These are phyloP conservation scores for Gyrodon lividus DNA, from an alignment of 768 basidiomycete species.

Conservation along the genomic window DNA sequence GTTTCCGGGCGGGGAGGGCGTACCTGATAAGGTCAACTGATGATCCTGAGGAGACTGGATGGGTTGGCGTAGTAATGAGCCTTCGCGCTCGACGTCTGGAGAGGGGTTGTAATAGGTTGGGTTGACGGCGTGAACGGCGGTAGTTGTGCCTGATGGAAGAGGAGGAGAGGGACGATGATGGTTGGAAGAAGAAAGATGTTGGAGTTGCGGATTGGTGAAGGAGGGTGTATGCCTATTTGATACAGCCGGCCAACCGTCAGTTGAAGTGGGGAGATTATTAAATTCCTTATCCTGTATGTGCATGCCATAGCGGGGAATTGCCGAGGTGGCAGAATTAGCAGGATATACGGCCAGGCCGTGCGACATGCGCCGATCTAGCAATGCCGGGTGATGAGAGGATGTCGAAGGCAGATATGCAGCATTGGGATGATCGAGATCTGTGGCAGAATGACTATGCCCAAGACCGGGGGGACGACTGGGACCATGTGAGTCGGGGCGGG, in stretches of 20 bases:
- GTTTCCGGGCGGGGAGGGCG: slow-evolving; percentile 26
- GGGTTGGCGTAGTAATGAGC: slow-evolving; percentile 12
- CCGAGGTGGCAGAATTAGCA: slow-evolving; percentile 24
- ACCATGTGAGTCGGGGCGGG: slow-evolving; percentile 43
- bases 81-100: slow-evolving; percentile 23
- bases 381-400: slow-evolving; percentile 5
- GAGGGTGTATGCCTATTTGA: slow-evolving; percentile 35
- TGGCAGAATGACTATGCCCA: slow-evolving; percentile 23
- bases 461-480: slow-evolving; percentile 37
- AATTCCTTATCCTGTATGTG: slow-evolving; percentile 38
- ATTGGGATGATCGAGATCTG: slow-evolving; percentile 31
- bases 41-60: slow-evolving; percentile 19
- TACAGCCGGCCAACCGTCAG: slow-evolving; percentile 32
- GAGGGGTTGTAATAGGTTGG: slow-evolving; percentile 16
- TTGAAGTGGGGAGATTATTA: slow-evolving; percentile 18
- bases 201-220: slow-evolving; percentile 22
- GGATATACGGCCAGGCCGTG: slow-evolving; percentile 14
- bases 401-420: slow-evolving; percentile 17
- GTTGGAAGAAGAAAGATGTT: slow-evolving; percentile 41
- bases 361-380: slow-evolving; percentile 24
- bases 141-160: slow-evolving; percentile 21
- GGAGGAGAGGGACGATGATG: slow-evolving; percentile 43
- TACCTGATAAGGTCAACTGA: slow-evolving; percentile 11
- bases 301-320: slow-evolving; percentile 36
- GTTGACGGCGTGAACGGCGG: slow-evolving; percentile 21